Percentiles rank a stretch among this genome's conserved stretches.
These are phyloP conservation scores for Vachellia collinsii DNA, from an alignment of 306 rosid species.

Conservation along the genomic window DNA sequence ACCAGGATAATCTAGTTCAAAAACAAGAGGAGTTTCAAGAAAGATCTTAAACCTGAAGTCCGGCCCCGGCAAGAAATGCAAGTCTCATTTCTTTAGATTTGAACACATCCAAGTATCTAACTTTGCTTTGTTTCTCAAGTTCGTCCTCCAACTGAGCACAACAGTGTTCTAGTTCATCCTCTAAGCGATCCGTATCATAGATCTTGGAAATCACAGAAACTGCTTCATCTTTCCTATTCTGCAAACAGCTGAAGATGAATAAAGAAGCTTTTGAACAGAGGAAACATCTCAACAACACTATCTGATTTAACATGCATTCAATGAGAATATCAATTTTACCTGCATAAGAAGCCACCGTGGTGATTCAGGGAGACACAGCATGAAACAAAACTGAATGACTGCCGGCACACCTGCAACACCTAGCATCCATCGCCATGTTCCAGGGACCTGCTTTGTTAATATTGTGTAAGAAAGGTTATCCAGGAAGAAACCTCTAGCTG, in stretches of 20 bases:
- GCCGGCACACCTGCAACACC: slow-evolving; percentile 91
- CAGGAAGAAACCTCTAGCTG: background rate
- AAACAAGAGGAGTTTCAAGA: background rate
- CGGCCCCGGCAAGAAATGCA: slow-evolving; percentile 87
- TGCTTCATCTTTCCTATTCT: slow-evolving; percentile 67
- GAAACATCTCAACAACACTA: background rate
- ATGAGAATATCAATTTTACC: slow-evolving; percentile 38
- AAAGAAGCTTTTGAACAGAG: background rate
- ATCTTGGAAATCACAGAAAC: slow-evolving; percentile 73
- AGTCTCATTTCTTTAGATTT: slow-evolving; percentile 74
- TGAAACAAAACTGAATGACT: slow-evolving; percentile 69
- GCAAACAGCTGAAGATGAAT: slow-evolving; percentile 28
- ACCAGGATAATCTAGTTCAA: background rate
- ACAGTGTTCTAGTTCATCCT: slow-evolving; percentile 72
- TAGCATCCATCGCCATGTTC: slow-evolving; percentile 98
- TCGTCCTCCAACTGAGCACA: slow-evolving; percentile 68
- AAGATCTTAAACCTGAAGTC: slow-evolving; percentile 58
- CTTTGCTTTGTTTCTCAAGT: slow-evolving; percentile 42
- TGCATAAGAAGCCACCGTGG: slow-evolving; percentile 91
- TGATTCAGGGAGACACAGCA: slow-evolving; percentile 86
- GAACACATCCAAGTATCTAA: slow-evolving; percentile 63
- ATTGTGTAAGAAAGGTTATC: slow-evolving; percentile 1
- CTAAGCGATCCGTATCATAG: slow-evolving; percentile 68
- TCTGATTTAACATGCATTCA: background rate
- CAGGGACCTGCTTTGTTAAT: slow-evolving; percentile 60